Percentiles rank a stretch among this genome's conserved stretches.
Evolutionary conservation across 768 basidiomycete species (phyloP).

Genomic region (Pleurotus tuoliensis): DNA sequence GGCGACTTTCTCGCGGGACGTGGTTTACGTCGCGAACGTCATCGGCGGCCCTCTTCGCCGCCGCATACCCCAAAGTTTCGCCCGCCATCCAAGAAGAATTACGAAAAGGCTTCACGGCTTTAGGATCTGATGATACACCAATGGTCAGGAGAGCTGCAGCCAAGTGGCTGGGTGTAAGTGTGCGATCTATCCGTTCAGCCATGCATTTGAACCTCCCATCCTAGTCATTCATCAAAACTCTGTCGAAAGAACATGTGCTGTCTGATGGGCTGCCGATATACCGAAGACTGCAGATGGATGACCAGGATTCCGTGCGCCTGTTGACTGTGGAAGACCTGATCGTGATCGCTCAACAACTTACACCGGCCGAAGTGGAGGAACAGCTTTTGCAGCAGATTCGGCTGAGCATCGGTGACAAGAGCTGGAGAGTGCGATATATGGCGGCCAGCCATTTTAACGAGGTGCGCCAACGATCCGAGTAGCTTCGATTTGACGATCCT

Average conservation of each 20-base stretch:
- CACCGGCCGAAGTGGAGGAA: conserved; percentile 87
- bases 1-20: conserved; percentile 86
- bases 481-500: background rate
- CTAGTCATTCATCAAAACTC: conserved; percentile 76
- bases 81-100: conserved; percentile 79
- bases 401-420: conserved; percentile 88
- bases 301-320: conserved; percentile 96
- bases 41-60: conserved; percentile 88
- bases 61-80: conserved; percentile 81
- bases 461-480: conserved; percentile 34
- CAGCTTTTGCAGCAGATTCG: conserved; percentile 86
- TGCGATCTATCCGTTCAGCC: conserved; percentile 3
- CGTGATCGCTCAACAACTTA: conserved; percentile 80
- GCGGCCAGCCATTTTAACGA: conserved; percentile 96
- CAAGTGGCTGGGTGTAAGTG: conserved; percentile 90
- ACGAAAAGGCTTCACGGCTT: conserved; percentile 74
- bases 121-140: conserved; percentile 93
- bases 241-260: conserved; percentile 76
- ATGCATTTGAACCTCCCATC: conserved; percentile 12
- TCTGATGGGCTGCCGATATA: conserved; percentile 90
- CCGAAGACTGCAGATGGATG: conserved; percentile 89
- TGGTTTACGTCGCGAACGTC: conserved; percentile 99
- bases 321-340: conserved; percentile 96
- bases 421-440: conserved; percentile 99
- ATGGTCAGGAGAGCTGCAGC: conserved; percentile 98